Percentiles rank a stretch among this genome's conserved stretches.
Conservation (phyloP, 306 rosid genomes). For the Datisca glomerata region DNA sequence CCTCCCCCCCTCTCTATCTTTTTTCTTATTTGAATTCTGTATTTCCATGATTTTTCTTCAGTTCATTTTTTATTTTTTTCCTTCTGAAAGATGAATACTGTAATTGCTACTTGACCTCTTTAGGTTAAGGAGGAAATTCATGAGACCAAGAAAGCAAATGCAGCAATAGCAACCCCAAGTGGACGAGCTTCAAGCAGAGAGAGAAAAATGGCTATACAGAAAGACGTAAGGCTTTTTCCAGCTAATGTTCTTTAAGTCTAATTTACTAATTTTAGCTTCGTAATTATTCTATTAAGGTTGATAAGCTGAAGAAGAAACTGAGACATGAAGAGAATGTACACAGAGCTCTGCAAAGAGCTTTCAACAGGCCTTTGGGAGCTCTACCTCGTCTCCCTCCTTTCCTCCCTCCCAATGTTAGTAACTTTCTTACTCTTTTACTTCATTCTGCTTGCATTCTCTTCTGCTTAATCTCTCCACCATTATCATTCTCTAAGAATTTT, state of each 20-base stretch:
- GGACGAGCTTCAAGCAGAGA: conserved; percentile 35
- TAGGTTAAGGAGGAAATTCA: conserved; percentile 56
- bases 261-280: too few relatives aligned
- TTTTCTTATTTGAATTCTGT: neutral
- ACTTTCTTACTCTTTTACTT: conserved; percentile 3
- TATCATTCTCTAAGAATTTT: neutral
- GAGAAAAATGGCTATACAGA: conserved; percentile 60
- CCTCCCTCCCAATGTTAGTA: conserved; percentile 71
- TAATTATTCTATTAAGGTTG: conserved; percentile 75
- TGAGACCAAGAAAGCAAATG: conserved; percentile 24
- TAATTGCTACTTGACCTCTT: conserved; percentile 5
- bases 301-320: conserved; percentile 91
- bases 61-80: neutral
- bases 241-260: neutral
- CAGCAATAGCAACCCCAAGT: conserved; percentile 22
- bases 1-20: conserved; percentile 9
- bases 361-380: conserved; percentile 81
- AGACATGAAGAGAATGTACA: conserved; percentile 72
- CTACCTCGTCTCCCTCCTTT: conserved; percentile 94
- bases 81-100: conserved; percentile 21
- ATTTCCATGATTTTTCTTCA: neutral
- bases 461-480: conserved; percentile 2
- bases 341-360: conserved; percentile 85
- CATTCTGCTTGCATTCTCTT: neutral
- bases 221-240: conserved; percentile 56